Base-by-base conservation (phyloP, 2,329 filamentous ascomycete species). In the Talaromyces atroroseus region DNA sequence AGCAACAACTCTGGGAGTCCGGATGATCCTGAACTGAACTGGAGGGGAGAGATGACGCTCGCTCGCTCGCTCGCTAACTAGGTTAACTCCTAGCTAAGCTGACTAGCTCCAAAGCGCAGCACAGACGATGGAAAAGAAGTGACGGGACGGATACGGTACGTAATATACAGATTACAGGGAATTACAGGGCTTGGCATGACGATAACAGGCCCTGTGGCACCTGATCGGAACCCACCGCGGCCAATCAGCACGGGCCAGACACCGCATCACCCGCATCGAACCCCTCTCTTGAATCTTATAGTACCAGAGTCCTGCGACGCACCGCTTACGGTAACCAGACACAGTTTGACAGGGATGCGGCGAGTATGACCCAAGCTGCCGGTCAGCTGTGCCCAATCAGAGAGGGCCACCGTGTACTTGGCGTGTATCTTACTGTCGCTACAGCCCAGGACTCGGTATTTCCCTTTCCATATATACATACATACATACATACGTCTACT, bases 151-250 rank as follows among this genome's bases (percentile, higher is more conserved):
- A 51, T 29, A 52, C 49, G 2, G 23, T 46, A 24, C n/a, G 16
- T 42, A 20, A n/a, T 11, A 16, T 36, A 20, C 38, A n/a, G 2
- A 5, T 18, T 42, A 42, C 18, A 12, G 38, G 2, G 12, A 36
- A 36, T 16, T 42, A 18, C 38, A 18, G 18, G 12, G 16, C 50
- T 52, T 52, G 50, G 50, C 50, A 46, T 52, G 50, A 52, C 50
- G 50, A 46, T 42, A 40, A 20, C 36, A 34, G 40, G 50, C 21
- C 40, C 32, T 46, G 50, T 46, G 49, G 50, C 50, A 52, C 50
- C 50, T 52, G 50, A 52, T 38, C 50, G 34, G 23, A 32, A 26
- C 36, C 38, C 38, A 20, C 38, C 8, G 38, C 38, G 38, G 46
- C 40, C 40, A 54, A 54, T 32, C 36, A 42, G 52, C 44, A 38